Base-by-base conservation (phyloP, 1,284 basidiomycete genomes). In the Fomes fomentarius region DNA sequence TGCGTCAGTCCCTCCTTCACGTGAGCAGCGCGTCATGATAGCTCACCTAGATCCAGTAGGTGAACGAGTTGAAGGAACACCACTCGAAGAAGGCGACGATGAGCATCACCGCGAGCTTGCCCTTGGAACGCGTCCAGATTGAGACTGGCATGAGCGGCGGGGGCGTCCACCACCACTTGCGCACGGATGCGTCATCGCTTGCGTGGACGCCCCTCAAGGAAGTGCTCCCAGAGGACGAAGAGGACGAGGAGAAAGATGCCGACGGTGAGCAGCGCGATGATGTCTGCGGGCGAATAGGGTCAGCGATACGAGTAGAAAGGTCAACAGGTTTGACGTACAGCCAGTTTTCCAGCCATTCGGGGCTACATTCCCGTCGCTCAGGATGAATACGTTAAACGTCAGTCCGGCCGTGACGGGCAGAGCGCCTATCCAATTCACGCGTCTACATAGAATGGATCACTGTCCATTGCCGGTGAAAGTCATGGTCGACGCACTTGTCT, bases 371-470 rank as follows among this genome's bases (percentile, higher is more conserved):
- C 89, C 93, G 64, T 93, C 84, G 41, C 87, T 85, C 1, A 96
- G 79, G 0, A 87, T 84, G 64, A 95, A 96, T 11, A 91, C 80
- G 58, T 96, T 77, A 2, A 96, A 75, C 0, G 91, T 85, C 12
- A 96, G 75, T 0, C 91, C 93, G 0, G 77, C 68, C 0, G 91
- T 94, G 41, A 93, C 78, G 28, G 95, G 71, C 17, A 83, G 73
- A 0, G 89, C 89, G 4, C 94, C 94, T 19, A 92, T 65, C 90
- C 91, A 95, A 66, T 97, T 94, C 0, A 96, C 76, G 0, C 89
- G 77, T 22, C 72, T 73, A 60, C 12, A 7, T 5, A 25, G 0
- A 5, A 4, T 26, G 15, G 22, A 3, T 34, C 19, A 34, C 41
- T 17, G 30, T 14, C 7, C 6, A 10, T 9, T 21, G 4, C 1